Evolutionary conservation across 305 asterid genomes (phyloP).

Genomic region (Fraxinus albicans): DNA sequence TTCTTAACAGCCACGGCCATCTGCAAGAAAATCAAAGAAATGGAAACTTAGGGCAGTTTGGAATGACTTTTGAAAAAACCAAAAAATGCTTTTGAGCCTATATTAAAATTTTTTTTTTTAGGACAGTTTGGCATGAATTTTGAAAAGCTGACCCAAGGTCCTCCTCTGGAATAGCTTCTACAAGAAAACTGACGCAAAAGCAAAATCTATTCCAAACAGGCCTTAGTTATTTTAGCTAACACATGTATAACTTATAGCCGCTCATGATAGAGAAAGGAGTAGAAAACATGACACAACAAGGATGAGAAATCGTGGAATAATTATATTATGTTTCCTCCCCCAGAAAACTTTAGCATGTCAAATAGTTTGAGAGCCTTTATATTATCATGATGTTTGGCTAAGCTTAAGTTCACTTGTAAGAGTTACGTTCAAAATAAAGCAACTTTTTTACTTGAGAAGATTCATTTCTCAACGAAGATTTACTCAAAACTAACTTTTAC

Average conservation of each 20-base stretch:
- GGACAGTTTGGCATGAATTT: too few species aligned
- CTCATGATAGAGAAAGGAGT: not conserved
- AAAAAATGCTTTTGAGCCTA: not conserved
- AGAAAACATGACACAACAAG: not conserved
- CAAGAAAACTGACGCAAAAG: not conserved
- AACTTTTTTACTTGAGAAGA: not conserved
- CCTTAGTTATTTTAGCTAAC: not conserved
- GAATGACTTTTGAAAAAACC: not conserved
- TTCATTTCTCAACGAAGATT: not conserved
- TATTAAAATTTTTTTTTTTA: too few species aligned
- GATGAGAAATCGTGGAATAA: not conserved
- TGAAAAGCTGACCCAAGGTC: not conserved
- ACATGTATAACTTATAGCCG: not conserved
- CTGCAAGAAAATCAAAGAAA: constrained; percentile 41
- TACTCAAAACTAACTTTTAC: not conserved
- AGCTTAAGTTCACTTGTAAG: not conserved
- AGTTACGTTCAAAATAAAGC: not conserved
- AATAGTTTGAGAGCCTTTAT: not conserved
- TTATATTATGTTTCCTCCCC: not conserved
- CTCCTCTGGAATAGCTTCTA: not conserved
- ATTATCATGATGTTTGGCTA: not conserved
- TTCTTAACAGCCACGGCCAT: constrained; percentile 64
- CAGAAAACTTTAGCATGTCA: not conserved
- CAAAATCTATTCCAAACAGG: not conserved
- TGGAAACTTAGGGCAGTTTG: not conserved